These are phyloP conservation scores for Trichoderma breve DNA, from an alignment of 2,329 filamentous ascomycete species.

Conservation along the genomic window DNA sequence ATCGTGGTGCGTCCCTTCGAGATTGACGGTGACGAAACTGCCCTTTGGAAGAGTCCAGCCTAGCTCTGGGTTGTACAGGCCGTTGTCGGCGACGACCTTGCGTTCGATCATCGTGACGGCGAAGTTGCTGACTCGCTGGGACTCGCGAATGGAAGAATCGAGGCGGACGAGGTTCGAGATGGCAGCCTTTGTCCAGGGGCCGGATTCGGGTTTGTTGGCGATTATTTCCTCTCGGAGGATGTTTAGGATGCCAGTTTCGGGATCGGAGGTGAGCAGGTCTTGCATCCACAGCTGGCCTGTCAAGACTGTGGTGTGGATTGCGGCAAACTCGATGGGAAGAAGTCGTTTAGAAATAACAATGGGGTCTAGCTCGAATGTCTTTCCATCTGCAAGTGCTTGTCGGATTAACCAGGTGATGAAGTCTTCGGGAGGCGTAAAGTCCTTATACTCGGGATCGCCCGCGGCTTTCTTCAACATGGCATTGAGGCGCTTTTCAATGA, in stretches of 20 bases:
- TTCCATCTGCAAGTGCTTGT: slow-evolving; percentile 46
- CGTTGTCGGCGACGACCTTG: slow-evolving; percentile 44
- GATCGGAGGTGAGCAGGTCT: slow-evolving; percentile 44
- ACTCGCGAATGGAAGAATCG: slow-evolving; percentile 54
- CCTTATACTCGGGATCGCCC: slow-evolving; percentile 40
- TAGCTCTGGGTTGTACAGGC: slow-evolving; percentile 39
- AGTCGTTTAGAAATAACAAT: slow-evolving; percentile 49
- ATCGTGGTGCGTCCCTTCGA: slow-evolving; percentile 48
- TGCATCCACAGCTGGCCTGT: slow-evolving; percentile 48
- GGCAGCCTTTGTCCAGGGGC: slow-evolving; percentile 46
- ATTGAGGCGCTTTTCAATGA: slow-evolving; percentile 49
- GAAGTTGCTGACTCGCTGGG: slow-evolving; percentile 49
- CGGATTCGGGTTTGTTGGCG: slow-evolving; percentile 28
- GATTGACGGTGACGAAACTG: slow-evolving; percentile 42
- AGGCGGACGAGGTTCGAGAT: slow-evolving; percentile 44
- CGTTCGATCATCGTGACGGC: slow-evolving; percentile 46
- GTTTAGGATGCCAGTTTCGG: slow-evolving; percentile 36
- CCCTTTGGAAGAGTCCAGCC: slow-evolving; percentile 41
- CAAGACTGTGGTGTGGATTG: slow-evolving; percentile 57
- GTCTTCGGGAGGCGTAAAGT: slow-evolving; percentile 50
- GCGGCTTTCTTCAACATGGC: slow-evolving; percentile 43
- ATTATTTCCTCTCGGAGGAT: slow-evolving; percentile 44
- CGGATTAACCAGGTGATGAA: slow-evolving; percentile 58
- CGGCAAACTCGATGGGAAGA: slow-evolving; percentile 56
- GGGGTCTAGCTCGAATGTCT: slow-evolving; percentile 44